Conservation (phyloP, 192 early-diverging fungal species). For the Phycomyces nitens region DNA sequence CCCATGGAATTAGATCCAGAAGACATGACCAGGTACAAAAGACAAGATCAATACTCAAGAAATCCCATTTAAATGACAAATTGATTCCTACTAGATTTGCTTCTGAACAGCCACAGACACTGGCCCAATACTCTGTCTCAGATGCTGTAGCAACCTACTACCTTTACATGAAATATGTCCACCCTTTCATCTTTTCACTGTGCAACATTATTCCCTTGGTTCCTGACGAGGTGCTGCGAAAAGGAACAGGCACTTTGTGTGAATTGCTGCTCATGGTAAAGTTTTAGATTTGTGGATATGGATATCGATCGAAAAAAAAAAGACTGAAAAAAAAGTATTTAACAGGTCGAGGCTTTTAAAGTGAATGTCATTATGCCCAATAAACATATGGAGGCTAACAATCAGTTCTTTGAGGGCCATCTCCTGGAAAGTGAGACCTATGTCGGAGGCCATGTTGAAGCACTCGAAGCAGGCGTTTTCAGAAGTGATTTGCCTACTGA, state of each 20-base stretch:
- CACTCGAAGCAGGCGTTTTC: conserved; percentile 97
- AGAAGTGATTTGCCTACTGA: conserved; percentile 86
- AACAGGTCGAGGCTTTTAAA: conserved; percentile 80
- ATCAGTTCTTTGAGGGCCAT: conserved; percentile 84
- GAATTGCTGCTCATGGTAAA: conserved; percentile 94
- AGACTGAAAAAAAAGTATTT: not conserved
- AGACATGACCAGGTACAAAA: conserved; percentile 86
- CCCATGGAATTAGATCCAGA: conserved; percentile 98
- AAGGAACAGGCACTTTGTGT: conserved; percentile 95
- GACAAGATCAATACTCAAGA: not conserved
- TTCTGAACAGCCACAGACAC: conserved; percentile 81
- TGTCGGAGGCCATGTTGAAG: conserved; percentile 98
- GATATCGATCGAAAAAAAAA: not conserved
- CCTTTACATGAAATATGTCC: conserved; percentile 98
- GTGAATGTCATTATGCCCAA: conserved; percentile 95
- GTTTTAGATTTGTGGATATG: not conserved
- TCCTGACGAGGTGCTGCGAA: conserved; percentile 94
- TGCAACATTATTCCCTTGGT: conserved; percentile 98
- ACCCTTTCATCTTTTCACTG: conserved; percentile 98
- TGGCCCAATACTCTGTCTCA: conserved; percentile 98
- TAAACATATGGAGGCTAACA: conserved; percentile 82
- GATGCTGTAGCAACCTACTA: conserved; percentile 99
- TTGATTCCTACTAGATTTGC: conserved; percentile 61
- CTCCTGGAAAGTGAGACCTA: conserved; percentile 93
- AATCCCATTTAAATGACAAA: conserved; percentile 9